Evolutionary conservation across 2,329 filamentous ascomycete genomes (phyloP).

Genomic region (Neofusicoccum parvum): DNA sequence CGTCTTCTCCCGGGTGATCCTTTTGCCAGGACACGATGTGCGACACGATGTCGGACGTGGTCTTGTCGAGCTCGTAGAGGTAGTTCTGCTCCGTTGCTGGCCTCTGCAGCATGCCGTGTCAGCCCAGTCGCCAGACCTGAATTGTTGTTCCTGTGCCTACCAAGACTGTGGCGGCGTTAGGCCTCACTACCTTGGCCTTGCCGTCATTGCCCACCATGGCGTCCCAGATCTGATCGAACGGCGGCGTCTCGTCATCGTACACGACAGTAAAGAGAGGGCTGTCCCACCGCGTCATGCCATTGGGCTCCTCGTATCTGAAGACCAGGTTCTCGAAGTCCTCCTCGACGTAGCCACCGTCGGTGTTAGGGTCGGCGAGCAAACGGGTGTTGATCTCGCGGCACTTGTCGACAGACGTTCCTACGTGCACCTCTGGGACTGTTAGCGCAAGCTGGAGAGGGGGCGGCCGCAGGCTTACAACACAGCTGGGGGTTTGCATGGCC

Average conservation of each 20-base stretch:
- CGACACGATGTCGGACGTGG: conserved; percentile 75
- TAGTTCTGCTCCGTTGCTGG: conserved; percentile 68
- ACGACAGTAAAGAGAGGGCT: conserved; percentile 78
- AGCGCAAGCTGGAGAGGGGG: conserved; percentile 25
- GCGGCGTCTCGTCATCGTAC: conserved; percentile 71
- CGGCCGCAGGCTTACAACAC: conserved; percentile 58
- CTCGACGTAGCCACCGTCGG: conserved; percentile 53
- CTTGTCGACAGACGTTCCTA: conserved; percentile 58
- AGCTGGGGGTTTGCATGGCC: conserved; percentile 73
- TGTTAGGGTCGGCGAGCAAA: conserved; percentile 49
- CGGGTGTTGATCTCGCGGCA: conserved; percentile 63
- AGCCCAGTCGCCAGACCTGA: background rate
- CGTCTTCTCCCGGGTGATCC: conserved; percentile 63
- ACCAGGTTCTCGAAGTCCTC: conserved; percentile 77
- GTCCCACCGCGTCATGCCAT: conserved; percentile 83
- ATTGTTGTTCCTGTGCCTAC: conserved; percentile 30
- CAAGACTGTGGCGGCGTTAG: conserved; percentile 75
- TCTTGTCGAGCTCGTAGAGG: conserved; percentile 76
- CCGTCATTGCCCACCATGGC: conserved; percentile 63
- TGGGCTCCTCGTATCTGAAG: conserved; percentile 84
- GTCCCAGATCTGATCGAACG: conserved; percentile 74
- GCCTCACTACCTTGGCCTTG: conserved; percentile 66
- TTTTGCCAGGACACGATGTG: conserved; percentile 69
- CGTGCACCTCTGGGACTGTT: conserved; percentile 53
- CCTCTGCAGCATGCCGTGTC: conserved; percentile 45